phyloP scores from a whole-genome alignment of 2,329 filamentous ascomycete species.

The Microcyclospora pomicola region DNA sequence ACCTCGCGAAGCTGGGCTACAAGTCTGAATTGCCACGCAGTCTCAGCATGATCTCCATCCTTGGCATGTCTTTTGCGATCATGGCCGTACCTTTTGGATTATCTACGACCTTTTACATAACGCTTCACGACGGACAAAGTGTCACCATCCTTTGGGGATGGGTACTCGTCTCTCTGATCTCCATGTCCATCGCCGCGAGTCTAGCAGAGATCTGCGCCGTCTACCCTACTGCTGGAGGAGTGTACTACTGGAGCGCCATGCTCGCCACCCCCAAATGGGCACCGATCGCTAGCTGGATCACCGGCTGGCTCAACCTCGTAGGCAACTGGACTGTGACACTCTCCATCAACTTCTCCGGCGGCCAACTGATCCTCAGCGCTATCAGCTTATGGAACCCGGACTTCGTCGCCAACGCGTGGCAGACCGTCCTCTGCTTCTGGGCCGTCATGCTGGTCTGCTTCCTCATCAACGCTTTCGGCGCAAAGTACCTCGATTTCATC shows the following conservation, averaged over 20 bases:
- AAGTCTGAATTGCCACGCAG: slow-evolving; percentile 51
- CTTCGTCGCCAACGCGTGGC: slow-evolving; percentile 53
- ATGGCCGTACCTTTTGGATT: slow-evolving; percentile 60
- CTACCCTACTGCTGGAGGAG: slow-evolving; percentile 53
- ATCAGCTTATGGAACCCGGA: slow-evolving; percentile 58
- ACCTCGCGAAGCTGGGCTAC: slow-evolving; percentile 54
- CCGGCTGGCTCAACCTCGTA: slow-evolving; percentile 56
- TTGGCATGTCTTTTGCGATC: slow-evolving; percentile 59
- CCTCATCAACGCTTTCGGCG: slow-evolving; percentile 49
- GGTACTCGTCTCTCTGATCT: slow-evolving; percentile 51
- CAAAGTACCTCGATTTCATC: slow-evolving; percentile 50
- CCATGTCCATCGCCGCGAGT: slow-evolving; percentile 49
- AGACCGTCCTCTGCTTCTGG: slow-evolving; percentile 60
- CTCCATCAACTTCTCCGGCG: slow-evolving; percentile 58
- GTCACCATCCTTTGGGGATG: slow-evolving; percentile 60
- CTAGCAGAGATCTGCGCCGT: slow-evolving; percentile 57
- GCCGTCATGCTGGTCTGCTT: slow-evolving; percentile 54
- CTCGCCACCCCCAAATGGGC: slow-evolving; percentile 51
- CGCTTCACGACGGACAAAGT: slow-evolving; percentile 52
- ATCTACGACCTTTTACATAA: slow-evolving; percentile 54
- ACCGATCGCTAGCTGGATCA: slow-evolving; percentile 54
- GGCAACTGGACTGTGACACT: slow-evolving; percentile 57
- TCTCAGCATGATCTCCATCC: slow-evolving; percentile 54
- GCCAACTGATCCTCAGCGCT: slow-evolving; percentile 52
- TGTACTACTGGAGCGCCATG: slow-evolving; percentile 59